phyloP scores from a whole-genome alignment of 768 basidiomycete species.

The Nevesoporus exiguus region DNA sequence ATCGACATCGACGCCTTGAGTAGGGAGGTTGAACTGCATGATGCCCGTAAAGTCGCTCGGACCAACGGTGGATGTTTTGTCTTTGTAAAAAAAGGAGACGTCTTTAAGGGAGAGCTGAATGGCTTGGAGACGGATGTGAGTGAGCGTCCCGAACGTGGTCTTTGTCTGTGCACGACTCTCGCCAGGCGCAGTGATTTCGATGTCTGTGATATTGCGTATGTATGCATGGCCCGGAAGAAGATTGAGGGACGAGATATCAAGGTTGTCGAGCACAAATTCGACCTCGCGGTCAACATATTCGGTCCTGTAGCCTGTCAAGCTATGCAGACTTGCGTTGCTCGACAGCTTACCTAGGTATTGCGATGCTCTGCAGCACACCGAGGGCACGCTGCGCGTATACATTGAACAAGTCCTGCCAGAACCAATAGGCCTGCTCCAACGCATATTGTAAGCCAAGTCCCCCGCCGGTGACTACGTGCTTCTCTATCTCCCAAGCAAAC shows the following conservation, averaged over 20 bases:
- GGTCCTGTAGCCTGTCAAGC: slow-evolving; percentile 40
- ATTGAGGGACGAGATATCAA: slow-evolving; percentile 64
- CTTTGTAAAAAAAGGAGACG: slow-evolving; percentile 72
- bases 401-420: slow-evolving; percentile 79
- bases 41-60: slow-evolving; percentile 61
- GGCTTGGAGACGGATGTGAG: slow-evolving; percentile 62
- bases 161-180: slow-evolving; percentile 34
- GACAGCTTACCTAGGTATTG: slow-evolving; percentile 59
- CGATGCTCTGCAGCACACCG: slow-evolving; percentile 52
- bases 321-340: background rate
- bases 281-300: slow-evolving; percentile 67
- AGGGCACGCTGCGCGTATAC: slow-evolving; percentile 67
- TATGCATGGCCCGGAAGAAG: slow-evolving; percentile 68
- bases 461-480: slow-evolving; percentile 37
- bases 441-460: slow-evolving; percentile 47
- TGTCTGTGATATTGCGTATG: slow-evolving; percentile 66
- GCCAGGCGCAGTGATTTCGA: slow-evolving; percentile 47
- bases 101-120: slow-evolving; percentile 60
- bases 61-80: slow-evolving; percentile 51
- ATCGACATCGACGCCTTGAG: slow-evolving; percentile 66
- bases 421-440: slow-evolving; percentile 64
- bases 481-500: slow-evolving; percentile 48
- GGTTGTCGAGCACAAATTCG: slow-evolving; percentile 73
- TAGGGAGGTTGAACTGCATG: slow-evolving; percentile 57
- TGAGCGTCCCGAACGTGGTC: slow-evolving; percentile 59